These are phyloP conservation scores for Aureobasidium sp. DNA, from an alignment of 2,329 filamentous ascomycete species.

Conservation along the genomic window DNA sequence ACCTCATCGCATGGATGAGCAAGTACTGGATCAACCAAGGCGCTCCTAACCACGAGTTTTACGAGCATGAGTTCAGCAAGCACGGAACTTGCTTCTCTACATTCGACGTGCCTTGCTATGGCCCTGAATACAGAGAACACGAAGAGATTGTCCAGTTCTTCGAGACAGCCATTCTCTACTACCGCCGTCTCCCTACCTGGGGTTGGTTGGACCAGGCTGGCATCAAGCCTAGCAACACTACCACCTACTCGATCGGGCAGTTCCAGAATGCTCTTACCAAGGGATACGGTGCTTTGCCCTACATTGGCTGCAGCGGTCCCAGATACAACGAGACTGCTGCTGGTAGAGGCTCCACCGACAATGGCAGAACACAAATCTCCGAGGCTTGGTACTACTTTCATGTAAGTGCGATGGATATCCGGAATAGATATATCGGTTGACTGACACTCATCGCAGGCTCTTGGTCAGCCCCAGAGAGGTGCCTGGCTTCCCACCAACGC, in stretches of 20 bases:
- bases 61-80: conserved; percentile 61
- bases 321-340: conserved; percentile 52
- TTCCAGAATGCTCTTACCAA: conserved; percentile 44
- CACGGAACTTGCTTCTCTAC: conserved; percentile 60
- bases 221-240: conserved; percentile 52
- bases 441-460: conserved; percentile 23
- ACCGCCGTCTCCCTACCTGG: conserved; percentile 51
- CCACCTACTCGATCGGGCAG: conserved; percentile 45
- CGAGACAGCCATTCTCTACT: conserved; percentile 51
- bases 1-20: conserved; percentile 58
- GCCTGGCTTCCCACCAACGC: conserved; percentile 41
- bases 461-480: conserved; percentile 47
- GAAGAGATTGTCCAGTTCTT: conserved; percentile 57
- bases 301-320: conserved; percentile 53
- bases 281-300: conserved; percentile 49
- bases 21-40: conserved; percentile 54
- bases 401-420: conserved; percentile 25
- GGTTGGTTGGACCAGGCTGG: conserved; percentile 47
- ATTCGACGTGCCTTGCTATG: conserved; percentile 58
- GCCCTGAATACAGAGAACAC: conserved; percentile 47
- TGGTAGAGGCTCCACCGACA: conserved; percentile 44
- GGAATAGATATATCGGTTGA: not conserved
- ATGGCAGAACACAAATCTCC: conserved; percentile 47
- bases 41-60: conserved; percentile 50
- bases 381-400: conserved; percentile 63